These are phyloP conservation scores for Globisporangium barbulae DNA, from an alignment of 352 stramenopile genomes.

Conservation along the genomic window DNA sequence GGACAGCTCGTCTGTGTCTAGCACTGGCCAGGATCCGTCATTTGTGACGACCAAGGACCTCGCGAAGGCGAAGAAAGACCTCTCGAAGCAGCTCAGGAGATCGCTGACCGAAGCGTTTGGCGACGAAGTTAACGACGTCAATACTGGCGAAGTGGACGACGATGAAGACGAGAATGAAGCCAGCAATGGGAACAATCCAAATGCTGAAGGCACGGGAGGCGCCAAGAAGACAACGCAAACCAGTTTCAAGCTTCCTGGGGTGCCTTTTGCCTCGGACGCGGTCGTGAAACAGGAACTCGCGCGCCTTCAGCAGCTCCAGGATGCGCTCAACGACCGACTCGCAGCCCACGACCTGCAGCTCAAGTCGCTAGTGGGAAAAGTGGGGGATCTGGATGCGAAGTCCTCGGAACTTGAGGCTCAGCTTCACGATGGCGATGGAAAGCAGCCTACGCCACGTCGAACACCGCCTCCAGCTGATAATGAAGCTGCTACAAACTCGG, in stretches of 20 bases:
- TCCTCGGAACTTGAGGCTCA: conserved; percentile 13
- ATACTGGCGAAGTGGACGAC: conserved; percentile 12
- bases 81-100: conserved; percentile 43
- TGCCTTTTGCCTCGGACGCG: conserved; percentile 37
- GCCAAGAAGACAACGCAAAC: not conserved
- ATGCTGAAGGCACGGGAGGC: not conserved
- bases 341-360: conserved; percentile 35
- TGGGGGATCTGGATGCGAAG: conserved; percentile 29
- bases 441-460: not conserved
- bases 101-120: conserved; percentile 43
- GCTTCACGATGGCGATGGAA: not conserved
- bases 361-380: conserved; percentile 27
- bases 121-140: conserved; percentile 26
- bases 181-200: not conserved
- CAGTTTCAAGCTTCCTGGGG: conserved; percentile 21
- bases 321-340: conserved; percentile 32
- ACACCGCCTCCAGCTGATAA: not conserved
- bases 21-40: conserved; percentile 14
- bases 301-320: conserved; percentile 37
- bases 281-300: conserved; percentile 42
- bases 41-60: conserved; percentile 54
- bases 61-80: conserved; percentile 34
- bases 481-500: conserved; percentile 7
- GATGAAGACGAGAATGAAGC: conserved; percentile 15
- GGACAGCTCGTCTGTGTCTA: not conserved